Evolutionary conservation across 805 yeast species (phyloP).

Genomic region (Torulaspora maleeae): DNA sequence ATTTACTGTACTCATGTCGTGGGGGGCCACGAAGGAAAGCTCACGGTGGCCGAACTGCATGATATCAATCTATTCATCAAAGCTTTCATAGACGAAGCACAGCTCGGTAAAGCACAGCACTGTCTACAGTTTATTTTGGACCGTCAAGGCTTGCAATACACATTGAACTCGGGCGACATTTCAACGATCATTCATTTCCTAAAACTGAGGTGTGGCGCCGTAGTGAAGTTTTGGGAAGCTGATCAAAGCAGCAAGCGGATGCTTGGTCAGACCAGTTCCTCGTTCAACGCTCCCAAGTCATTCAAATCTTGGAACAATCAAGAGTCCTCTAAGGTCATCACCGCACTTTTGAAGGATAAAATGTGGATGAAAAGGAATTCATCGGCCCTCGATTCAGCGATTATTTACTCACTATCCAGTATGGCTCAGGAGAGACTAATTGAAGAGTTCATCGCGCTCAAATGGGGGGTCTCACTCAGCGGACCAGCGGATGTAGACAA

Average conservation of each 20-base stretch:
- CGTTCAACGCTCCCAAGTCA: slow-evolving; percentile 4
- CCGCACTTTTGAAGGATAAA: slow-evolving; percentile 11
- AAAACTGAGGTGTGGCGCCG: slow-evolving; percentile 30
- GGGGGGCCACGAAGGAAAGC: slow-evolving; percentile 1
- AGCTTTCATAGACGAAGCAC: slow-evolving; percentile 17
- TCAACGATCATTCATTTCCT: slow-evolving; percentile 21
- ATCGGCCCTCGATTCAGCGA: slow-evolving; percentile 18
- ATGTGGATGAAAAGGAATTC: slow-evolving; percentile 10
- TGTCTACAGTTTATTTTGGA: slow-evolving; percentile 19
- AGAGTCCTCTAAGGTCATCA: slow-evolving; percentile 15
- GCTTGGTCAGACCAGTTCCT: slow-evolving; percentile 7
- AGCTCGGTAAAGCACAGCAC: slow-evolving; percentile 24
- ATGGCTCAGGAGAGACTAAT: slow-evolving; percentile 18
- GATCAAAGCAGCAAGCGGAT: neutral
- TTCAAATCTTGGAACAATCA: slow-evolving; percentile 16
- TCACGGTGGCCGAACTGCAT: slow-evolving; percentile 15
- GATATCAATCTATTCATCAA: slow-evolving; percentile 19
- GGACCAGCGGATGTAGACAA: neutral
- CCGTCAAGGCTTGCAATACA: slow-evolving; percentile 9
- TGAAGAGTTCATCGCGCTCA: slow-evolving; percentile 16
- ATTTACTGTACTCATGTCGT: slow-evolving; percentile 10
- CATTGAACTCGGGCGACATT: slow-evolving; percentile 13
- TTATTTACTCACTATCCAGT: slow-evolving; percentile 27
- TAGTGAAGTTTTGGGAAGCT: slow-evolving; percentile 21
- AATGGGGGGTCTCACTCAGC: slow-evolving; percentile 19